Evolutionary conservation across 164 flowering plant species (phyloP).

Genomic region (Macadamia integrifolia): DNA sequence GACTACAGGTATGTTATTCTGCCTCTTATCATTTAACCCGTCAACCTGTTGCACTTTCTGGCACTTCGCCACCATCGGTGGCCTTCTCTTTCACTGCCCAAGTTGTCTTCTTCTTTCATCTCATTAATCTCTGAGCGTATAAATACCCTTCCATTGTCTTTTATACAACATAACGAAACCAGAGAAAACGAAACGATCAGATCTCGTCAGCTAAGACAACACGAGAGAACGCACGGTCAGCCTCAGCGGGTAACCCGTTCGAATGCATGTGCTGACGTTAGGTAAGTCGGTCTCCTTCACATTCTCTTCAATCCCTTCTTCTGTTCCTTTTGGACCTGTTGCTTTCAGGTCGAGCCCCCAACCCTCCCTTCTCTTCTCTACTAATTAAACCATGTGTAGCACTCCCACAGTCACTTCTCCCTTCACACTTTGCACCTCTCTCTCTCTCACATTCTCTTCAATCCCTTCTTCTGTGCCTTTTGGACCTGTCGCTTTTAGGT

Average conservation of each 20-base stretch:
- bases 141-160: no score
- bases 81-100: no score
- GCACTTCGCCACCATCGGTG: no score
- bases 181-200: no score
- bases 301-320: no score
- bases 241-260: not conserved
- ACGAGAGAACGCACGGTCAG: constrained; percentile 8
- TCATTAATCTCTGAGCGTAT: no score
- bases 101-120: no score
- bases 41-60: no score
- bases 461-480: no score
- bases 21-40: no score
- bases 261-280: constrained; percentile 10
- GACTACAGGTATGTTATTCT: no score
- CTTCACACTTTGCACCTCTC: constrained; percentile 2
- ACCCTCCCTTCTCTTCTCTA: constrained; percentile 5
- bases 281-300: not conserved
- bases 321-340: constrained; percentile 10
- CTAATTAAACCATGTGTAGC: not conserved
- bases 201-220: constrained; percentile 13
- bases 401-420: constrained; percentile 1
- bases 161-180: no score
- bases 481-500: constrained; percentile 25
- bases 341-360: constrained; percentile 21
- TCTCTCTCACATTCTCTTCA: not conserved